A percentile compares a stretch with the other conserved stretches of the same genome.
These are phyloP conservation scores for Theileria orientalis DNA, from an alignment of 169 alveolate genomes.

Conservation along the genomic window DNA sequence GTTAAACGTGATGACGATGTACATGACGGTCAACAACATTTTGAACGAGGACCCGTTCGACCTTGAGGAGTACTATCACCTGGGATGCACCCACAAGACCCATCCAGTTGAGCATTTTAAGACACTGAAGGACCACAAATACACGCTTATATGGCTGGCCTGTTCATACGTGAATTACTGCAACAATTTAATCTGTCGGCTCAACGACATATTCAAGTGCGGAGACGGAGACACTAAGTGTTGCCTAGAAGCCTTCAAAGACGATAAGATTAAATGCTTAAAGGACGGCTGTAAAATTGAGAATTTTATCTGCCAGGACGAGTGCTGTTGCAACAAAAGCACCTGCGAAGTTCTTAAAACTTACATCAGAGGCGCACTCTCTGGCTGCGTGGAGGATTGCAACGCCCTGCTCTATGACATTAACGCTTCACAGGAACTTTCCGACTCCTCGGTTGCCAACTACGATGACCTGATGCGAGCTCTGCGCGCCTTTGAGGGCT, in stretches of 20 bases:
- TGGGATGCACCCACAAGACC: constrained; percentile 4
- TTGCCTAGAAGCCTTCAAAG: not conserved
- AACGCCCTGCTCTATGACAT: constrained; percentile 4
- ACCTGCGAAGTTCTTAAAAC: not conserved
- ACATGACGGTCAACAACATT: not conserved
- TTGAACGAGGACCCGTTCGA: constrained; percentile 2
- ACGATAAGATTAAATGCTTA: not conserved
- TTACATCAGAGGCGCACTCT: not conserved
- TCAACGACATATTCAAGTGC: not conserved
- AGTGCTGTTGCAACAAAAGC: not conserved
- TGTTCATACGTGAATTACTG: constrained; percentile 8
- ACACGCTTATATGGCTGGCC: constrained; percentile 3
- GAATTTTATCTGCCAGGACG: not conserved
- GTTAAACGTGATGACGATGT: not conserved
- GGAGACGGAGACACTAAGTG: not conserved
- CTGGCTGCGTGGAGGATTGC: not conserved
- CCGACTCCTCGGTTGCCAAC: not conserved
- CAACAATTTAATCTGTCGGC: not conserved
- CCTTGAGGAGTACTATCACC: not conserved
- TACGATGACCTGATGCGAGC: not conserved
- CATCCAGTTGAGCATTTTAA: constrained; percentile 1
- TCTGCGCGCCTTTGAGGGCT: not conserved
- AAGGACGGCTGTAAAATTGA: not conserved
- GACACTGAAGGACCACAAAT: not conserved
- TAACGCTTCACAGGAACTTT: not conserved